phyloP scores from a whole-genome alignment of 2,329 filamentous ascomycete species.

The Pseudogymnoascus sp. region DNA sequence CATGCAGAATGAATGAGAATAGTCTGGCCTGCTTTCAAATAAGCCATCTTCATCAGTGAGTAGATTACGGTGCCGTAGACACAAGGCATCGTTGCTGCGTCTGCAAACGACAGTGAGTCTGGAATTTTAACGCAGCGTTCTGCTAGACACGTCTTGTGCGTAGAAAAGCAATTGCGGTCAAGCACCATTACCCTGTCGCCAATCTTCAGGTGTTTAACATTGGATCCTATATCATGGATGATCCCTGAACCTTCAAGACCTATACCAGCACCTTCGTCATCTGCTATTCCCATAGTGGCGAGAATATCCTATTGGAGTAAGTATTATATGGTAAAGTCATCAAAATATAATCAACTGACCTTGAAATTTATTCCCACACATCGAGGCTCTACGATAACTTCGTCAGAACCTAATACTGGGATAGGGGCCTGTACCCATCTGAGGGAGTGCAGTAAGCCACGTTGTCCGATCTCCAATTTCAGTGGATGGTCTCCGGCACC shows the following conservation, averaged over 20 bases:
- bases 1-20: conserved; percentile 28
- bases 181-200: conserved; percentile 22
- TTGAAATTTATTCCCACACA: conserved; percentile 20
- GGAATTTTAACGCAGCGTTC: conserved; percentile 29
- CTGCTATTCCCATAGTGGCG: conserved; percentile 16
- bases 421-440: conserved; percentile 15
- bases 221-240: conserved; percentile 22
- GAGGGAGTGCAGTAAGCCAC: conserved; percentile 17
- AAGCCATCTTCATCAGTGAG: conserved; percentile 13
- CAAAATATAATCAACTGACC: conserved; percentile 11
- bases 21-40: conserved; percentile 19
- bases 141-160: conserved; percentile 12
- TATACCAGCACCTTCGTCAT: conserved; percentile 31
- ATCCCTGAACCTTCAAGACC: conserved; percentile 10
- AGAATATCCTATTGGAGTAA: conserved; percentile 3
- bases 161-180: conserved; percentile 13
- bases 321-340: background rate
- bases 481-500: background rate
- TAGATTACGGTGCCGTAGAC: conserved; percentile 27
- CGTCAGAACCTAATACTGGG: background rate
- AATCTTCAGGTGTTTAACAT: conserved; percentile 17
- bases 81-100: conserved; percentile 34
- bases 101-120: conserved; percentile 31
- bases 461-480: conserved; percentile 16
- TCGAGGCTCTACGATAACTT: conserved; percentile 15